Evolutionary conservation across 176 grass and related monocot species (phyloP), one percentile per base, ranked within the genome.

Genomic region (Eleusine indica): DNA sequence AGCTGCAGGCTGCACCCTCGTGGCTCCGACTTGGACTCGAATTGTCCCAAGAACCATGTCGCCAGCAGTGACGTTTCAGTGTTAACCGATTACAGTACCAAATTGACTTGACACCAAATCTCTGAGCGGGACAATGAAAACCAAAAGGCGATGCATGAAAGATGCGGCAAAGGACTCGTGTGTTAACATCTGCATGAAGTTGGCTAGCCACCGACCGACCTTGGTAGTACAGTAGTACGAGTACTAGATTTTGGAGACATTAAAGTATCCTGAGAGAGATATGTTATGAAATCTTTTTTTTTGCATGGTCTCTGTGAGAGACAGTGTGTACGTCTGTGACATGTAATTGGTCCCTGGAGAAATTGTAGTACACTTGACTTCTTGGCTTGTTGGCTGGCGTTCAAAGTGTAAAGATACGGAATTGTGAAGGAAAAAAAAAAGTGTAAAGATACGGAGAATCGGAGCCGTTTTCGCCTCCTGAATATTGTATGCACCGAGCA

Each of bases 141-240:
- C 10, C 77, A 71, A 76, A 71, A 47, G 71, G 19, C 25, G 83
- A 81, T 37, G 65, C 22, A 38, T 52, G 52, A 66, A 66, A 30
- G 76, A 71, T 63, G 71, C 32, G 18, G 35, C 78, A 16, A 58
- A 44, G 70, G 87, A 85, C 62, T 57, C 58, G 67, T 68, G 80
- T 86, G 80, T 86, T 78, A 66, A 18, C 88, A 54, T 90, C 79
- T 29, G 21, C 79, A 18, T 83, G 84, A 79, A 68, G 69, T 83
- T 68, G 39, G 39, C 74, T 67, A 79, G 88, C 73, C 79, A 90
- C 78, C 79, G 88, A 78, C 68, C 68, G n/a, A 12, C 57, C 47
- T 17, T 58, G 18, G 18, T 38, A 60, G 18, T 22, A 40, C 41
- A 52, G 68, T 82, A 69, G 60, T 81, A 41, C 7, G 2, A 19